Conservation (phyloP, 2,329 filamentous ascomycete genomes). For the Colletotrichum sojae region DNA sequence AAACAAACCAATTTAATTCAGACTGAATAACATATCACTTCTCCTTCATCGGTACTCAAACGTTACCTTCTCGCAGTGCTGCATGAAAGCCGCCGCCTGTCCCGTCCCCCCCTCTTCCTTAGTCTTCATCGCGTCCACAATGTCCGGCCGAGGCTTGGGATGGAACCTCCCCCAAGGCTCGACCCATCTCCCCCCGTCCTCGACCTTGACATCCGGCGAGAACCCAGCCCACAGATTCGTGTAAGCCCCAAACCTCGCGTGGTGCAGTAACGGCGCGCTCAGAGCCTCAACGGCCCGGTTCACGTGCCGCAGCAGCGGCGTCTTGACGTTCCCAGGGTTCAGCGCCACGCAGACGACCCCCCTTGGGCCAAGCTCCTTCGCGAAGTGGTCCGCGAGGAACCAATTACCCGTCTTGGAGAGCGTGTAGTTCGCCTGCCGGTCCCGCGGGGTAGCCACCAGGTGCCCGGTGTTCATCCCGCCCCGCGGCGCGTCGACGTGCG, state of each 20-base stretch:
- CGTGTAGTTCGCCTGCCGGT: conserved; percentile 47
- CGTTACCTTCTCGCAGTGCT: conserved; percentile 9
- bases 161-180: conserved; percentile 35
- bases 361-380: conserved; percentile 44
- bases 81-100: conserved; percentile 42
- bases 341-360: conserved; percentile 44
- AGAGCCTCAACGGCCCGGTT: conserved; percentile 40
- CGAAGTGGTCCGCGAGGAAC: conserved; percentile 49
- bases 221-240: conserved; percentile 63
- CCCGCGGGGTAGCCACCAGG: conserved; percentile 23
- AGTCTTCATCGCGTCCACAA: conserved; percentile 46
- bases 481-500: conserved; percentile 45
- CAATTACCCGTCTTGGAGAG: conserved; percentile 50
- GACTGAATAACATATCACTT: too few relatives aligned
- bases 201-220: conserved; percentile 57
- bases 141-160: conserved; percentile 45
- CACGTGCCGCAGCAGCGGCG: conserved; percentile 51
- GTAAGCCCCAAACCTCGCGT: conserved; percentile 58
- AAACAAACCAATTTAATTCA: too few relatives aligned
- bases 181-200: conserved; percentile 51
- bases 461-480: conserved; percentile 46
- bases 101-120: conserved; percentile 47
- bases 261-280: conserved; percentile 44
- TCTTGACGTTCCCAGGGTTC: conserved; percentile 57
- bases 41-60: background rate